Base-by-base conservation (phyloP, 2,329 filamentous ascomycete species). In the Celoporthe dispersa region DNA sequence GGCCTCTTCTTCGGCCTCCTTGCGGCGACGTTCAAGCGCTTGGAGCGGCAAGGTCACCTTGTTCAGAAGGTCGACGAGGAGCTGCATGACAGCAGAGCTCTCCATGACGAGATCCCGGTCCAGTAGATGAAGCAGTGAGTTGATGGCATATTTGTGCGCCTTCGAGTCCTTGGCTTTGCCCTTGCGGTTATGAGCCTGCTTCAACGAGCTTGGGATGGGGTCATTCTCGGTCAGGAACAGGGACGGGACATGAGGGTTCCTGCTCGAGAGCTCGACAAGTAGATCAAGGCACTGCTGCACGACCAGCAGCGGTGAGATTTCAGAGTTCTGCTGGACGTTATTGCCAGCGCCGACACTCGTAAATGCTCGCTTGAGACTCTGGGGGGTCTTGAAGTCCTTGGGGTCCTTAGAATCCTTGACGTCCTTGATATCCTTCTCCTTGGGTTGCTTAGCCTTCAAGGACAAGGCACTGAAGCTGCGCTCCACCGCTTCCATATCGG, bases 201-300 rank as follows among this genome's bases (percentile, higher is more conserved):
- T 98, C 67, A 95, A 86, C 28, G 91, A 89, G 53, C 90, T 89
- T 11, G 88, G 87, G 33, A 92, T 90, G 11, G 83, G 81, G 77
- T 99, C 96, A 76, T 98, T 94, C 79, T 99, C 96, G 0, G 93
- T 97, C 69, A 99, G 82, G 86, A 99, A 99, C 78, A 98, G 92
- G 73, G 91, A 93, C 48, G 94, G 90, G 66, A 98, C 92, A 76
- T 97, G 94, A 44, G 90, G 89, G 75, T 97, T 98, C 79, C 92
- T 92, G 72, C 91, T 88, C 19, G 92, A 94, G 31, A 99, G 86
- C 75, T 94, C 94, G 59, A 92, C 92, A 14, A 99, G 86, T 2
- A 96, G 90, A 73, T 92, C 91, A 51, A 99, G 86, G 77, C 96
- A 98, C 80, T 99, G 97, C 79, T 98, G 95, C 11, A 98, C 94